These are phyloP conservation scores for Neonectria neomacrospora DNA, from an alignment of 2,329 filamentous ascomycete species.

Conservation along the genomic window DNA sequence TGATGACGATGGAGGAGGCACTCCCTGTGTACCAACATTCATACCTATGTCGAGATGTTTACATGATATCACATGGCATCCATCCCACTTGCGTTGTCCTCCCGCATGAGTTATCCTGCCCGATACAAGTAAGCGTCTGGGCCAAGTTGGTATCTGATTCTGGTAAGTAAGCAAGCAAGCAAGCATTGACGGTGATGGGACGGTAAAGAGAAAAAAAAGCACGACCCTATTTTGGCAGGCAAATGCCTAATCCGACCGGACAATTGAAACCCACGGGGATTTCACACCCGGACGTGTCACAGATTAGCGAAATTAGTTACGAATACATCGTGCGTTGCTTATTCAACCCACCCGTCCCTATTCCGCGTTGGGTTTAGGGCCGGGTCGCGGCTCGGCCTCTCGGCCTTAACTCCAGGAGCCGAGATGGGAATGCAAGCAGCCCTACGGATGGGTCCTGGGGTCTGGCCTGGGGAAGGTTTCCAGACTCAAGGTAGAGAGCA, in stretches of 20 bases:
- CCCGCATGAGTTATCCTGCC: slow-evolving; percentile 4
- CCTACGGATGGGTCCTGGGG: slow-evolving; percentile 6
- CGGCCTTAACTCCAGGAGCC: slow-evolving; percentile 34
- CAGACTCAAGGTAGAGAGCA: too few relatives aligned
- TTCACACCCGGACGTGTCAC: background rate
- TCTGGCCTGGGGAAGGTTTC: slow-evolving; percentile 10
- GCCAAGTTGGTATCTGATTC: too few relatives aligned
- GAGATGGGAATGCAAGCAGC: slow-evolving; percentile 27
- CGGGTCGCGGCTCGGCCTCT: slow-evolving; percentile 42
- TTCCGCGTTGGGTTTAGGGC: slow-evolving; percentile 16
- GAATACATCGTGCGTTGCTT: background rate
- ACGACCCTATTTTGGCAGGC: background rate
- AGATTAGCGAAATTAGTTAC: background rate
- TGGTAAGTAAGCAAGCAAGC: too few relatives aligned
- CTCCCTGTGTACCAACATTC: slow-evolving; percentile 27
- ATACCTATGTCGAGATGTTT: slow-evolving; percentile 17
- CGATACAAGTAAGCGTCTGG: too few relatives aligned
- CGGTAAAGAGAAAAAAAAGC: background rate
- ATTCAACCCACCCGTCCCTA: background rate
- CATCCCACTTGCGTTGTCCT: slow-evolving; percentile 1
- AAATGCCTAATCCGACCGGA: background rate
- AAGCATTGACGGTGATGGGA: background rate
- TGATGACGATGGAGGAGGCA: slow-evolving; percentile 21
- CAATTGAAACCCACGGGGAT: background rate
- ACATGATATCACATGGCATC: slow-evolving; percentile 11